These are phyloP conservation scores for Globisporangium camurandrum DNA, from an alignment of 352 stramenopile genomes.

Conservation along the genomic window DNA sequence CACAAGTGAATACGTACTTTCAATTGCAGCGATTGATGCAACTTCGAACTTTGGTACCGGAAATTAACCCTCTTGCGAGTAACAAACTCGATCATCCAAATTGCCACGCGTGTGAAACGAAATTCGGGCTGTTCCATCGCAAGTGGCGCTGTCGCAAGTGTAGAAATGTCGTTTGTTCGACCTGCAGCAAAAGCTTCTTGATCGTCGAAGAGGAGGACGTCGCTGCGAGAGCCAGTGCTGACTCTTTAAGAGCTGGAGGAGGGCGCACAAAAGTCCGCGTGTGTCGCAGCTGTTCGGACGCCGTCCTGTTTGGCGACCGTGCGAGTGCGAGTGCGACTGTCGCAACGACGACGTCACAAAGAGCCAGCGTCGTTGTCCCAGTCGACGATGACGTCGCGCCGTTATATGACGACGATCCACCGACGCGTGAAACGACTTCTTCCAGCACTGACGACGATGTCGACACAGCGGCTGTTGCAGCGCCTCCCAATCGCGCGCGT, in stretches of 20 bases:
- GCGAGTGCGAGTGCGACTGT: too few species aligned
- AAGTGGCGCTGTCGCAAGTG: constrained; percentile 69
- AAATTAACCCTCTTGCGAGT: too few species aligned
- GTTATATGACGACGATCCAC: too few species aligned
- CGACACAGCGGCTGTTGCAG: constrained; percentile 1
- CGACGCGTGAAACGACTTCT: constrained; percentile 25
- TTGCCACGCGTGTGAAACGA: constrained; percentile 44
- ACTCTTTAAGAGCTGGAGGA: constrained; percentile 22
- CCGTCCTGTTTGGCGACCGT: constrained; percentile 27
- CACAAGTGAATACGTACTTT: constrained; percentile 62
- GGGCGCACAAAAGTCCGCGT: constrained; percentile 66
- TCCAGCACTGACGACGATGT: constrained; percentile 10
- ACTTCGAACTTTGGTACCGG: too few species aligned
- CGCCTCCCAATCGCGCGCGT: constrained; percentile 17
- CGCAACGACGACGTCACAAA: too few species aligned
- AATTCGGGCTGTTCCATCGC: constrained; percentile 60
- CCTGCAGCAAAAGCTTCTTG: constrained; percentile 43
- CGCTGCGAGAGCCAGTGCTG: too few species aligned
- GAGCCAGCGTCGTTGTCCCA: too few species aligned
- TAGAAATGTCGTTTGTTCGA: constrained; percentile 58
- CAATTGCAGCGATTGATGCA: constrained; percentile 45
- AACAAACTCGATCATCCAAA: too few species aligned
- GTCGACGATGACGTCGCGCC: constrained; percentile 17
- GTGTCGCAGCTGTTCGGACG: constrained; percentile 50
- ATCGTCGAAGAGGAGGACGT: too few species aligned